Conservation (phyloP, 352 stramenopile genomes). For the Detonula confervacea region DNA sequence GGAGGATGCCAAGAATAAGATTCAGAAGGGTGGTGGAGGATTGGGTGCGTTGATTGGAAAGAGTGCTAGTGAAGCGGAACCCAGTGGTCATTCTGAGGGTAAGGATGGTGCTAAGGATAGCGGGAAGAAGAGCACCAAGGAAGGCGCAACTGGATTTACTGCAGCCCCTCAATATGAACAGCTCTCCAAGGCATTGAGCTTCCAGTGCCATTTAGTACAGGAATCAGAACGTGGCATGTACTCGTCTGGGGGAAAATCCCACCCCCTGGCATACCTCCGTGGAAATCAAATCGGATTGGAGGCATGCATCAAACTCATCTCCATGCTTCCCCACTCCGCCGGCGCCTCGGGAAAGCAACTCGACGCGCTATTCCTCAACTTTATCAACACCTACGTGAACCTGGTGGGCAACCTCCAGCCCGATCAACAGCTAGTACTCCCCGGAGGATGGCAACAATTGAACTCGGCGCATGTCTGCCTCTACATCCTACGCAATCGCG, state of each 20-base stretch:
- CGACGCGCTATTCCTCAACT: constrained; percentile 84
- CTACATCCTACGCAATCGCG: constrained; percentile 82
- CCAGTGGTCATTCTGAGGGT: neutral
- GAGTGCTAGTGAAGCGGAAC: too few species aligned
- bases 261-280: constrained; percentile 67
- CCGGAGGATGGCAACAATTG: constrained; percentile 74
- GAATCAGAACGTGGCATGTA: constrained; percentile 63
- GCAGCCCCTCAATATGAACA: constrained; percentile 78
- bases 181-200: constrained; percentile 80
- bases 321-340: constrained; percentile 78
- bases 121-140: neutral
- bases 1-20: neutral
- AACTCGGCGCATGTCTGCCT: constrained; percentile 78
- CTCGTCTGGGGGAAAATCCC: constrained; percentile 1
- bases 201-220: constrained; percentile 82
- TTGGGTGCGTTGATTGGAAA: neutral
- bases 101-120: neutral
- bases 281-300: constrained; percentile 81
- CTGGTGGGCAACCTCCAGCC: constrained; percentile 84
- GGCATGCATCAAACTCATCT: constrained; percentile 84
- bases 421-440: too few species aligned
- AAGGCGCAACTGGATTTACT: constrained; percentile 14
- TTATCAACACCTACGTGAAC: constrained; percentile 86
- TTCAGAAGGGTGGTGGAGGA: neutral
- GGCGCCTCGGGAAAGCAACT: constrained; percentile 77